These are phyloP conservation scores for Lotmaria passim DNA, from an alignment of 208 protist species.

Conservation along the genomic window DNA sequence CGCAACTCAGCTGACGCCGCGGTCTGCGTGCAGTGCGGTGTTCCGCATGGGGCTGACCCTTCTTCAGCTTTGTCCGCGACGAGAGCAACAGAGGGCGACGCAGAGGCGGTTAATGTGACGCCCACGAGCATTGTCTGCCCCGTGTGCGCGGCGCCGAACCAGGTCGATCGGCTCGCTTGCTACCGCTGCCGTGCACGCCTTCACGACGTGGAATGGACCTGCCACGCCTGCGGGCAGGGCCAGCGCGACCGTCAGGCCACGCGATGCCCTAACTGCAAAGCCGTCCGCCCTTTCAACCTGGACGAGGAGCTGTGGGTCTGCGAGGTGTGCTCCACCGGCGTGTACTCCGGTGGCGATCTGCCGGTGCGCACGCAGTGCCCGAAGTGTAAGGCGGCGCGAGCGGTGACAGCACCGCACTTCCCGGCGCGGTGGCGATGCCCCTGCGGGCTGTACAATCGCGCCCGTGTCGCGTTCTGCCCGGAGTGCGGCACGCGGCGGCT, in stretches of 20 bases:
- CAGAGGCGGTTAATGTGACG: not conserved
- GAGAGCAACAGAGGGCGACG: slow-evolving; percentile 12
- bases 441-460: slow-evolving; percentile 60
- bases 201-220: slow-evolving; percentile 55
- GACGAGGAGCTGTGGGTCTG: slow-evolving; percentile 76
- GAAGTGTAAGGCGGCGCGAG: slow-evolving; percentile 46
- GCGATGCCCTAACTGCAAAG: slow-evolving; percentile 54
- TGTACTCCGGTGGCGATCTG: slow-evolving; percentile 66
- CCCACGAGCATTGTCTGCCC: slow-evolving; percentile 38
- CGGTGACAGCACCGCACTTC: slow-evolving; percentile 35
- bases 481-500: slow-evolving; percentile 63
- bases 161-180: slow-evolving; percentile 44
- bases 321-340: slow-evolving; percentile 68
- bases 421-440: slow-evolving; percentile 69
- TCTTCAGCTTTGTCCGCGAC: slow-evolving; percentile 28
- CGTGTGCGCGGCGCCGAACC: slow-evolving; percentile 66
- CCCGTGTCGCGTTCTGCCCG: slow-evolving; percentile 31
- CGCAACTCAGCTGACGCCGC: slow-evolving; percentile 40
- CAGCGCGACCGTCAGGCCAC: slow-evolving; percentile 32
- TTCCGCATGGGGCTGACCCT: slow-evolving; percentile 17
- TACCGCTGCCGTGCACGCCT: slow-evolving; percentile 75
- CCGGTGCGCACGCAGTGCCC: slow-evolving; percentile 58
- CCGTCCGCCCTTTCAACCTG: slow-evolving; percentile 51
- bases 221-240: slow-evolving; percentile 39
- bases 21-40: slow-evolving; percentile 53